Evolutionary conservation across 1,284 basidiomycete genomes (phyloP), one percentile per base, ranked within the genome.

Genomic region (Singerocomus rubriflavus): DNA sequence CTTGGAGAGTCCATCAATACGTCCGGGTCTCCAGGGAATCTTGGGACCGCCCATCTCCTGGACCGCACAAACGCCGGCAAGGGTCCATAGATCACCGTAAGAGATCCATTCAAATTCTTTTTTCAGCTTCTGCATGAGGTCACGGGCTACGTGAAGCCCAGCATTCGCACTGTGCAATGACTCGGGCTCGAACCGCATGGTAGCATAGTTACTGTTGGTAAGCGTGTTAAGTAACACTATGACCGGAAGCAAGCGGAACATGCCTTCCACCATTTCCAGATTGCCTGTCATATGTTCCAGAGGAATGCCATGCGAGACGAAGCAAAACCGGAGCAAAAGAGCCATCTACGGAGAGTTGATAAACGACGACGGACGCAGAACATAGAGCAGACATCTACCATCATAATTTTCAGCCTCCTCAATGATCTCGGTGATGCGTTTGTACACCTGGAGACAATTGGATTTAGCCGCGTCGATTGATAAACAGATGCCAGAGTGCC

Each of bases 31-130:
- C 93, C 94, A 98, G 16, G 88, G 85, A 60, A 94, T 76, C 66
- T 84, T 84, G 46, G 90, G 89, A 6, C 89, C 89, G 52, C 77
- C 82, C 84, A 91, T 88, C 73, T 90, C 88, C 78, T 98, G 92
- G 54, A 99, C 71, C 44, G 92, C 87, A 57, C 78, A 79, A 39
- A 92, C 90, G 65, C 93, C 94, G 52, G 76, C 93, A 39, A 97
- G 84, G 21, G 93, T 97, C 93, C 93, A 96, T 48, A 95, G 77
- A 65, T 96, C 93, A 60, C 93, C 93, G 69, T 96, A 97, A 51
- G 83, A 88, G 65, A 97, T 95, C 93, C 93, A 96, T 0, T 84
- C 80, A 69, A 85, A 86, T 59, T 94, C 80, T 54, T 85, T 68
- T 76, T 99, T 95, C 69, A 98, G 73, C 54, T 87, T 82, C 69